A percentile compares a stretch with the other conserved stretches of the same genome.
These are phyloP conservation scores for Westerdykella ornata DNA, from an alignment of 2,329 filamentous ascomycete genomes.

Conservation along the genomic window DNA sequence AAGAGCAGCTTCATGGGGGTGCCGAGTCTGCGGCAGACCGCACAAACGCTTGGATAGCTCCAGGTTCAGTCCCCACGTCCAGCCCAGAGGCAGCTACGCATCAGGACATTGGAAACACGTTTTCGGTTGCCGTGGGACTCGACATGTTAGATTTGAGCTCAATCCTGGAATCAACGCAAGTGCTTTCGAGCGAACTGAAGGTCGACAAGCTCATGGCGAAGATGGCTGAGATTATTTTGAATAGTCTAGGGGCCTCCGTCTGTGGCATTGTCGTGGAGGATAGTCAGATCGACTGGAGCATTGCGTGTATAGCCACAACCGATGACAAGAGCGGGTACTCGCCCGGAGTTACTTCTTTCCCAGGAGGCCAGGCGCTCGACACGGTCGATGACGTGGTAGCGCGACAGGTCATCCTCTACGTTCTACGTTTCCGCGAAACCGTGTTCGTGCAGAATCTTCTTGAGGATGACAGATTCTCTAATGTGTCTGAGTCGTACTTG, in stretches of 20 bases:
- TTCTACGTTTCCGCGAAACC: constrained; percentile 66
- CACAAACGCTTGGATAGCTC: constrained; percentile 44
- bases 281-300: constrained; percentile 58
- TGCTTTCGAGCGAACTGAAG: constrained; percentile 70
- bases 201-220: constrained; percentile 70
- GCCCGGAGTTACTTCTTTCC: constrained; percentile 57
- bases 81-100: constrained; percentile 36
- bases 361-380: constrained; percentile 57
- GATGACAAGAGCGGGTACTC: constrained; percentile 40
- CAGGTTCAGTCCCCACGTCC: constrained; percentile 31
- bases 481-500: constrained; percentile 63
- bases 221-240: constrained; percentile 74
- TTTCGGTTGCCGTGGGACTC: constrained; percentile 56
- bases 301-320: constrained; percentile 66
- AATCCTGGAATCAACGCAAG: constrained; percentile 70
- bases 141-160: constrained; percentile 79
- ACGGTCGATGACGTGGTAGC: constrained; percentile 61
- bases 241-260: constrained; percentile 67
- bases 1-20: constrained; percentile 30
- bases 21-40: constrained; percentile 40
- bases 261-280: constrained; percentile 70
- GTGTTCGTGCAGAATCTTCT: constrained; percentile 69
- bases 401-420: constrained; percentile 70
- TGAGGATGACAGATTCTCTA: constrained; percentile 70
- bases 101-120: constrained; percentile 53